Evolutionary conservation across 75 land plant genomes (phyloP).

Genomic region (Cupressus sempervirens): DNA sequence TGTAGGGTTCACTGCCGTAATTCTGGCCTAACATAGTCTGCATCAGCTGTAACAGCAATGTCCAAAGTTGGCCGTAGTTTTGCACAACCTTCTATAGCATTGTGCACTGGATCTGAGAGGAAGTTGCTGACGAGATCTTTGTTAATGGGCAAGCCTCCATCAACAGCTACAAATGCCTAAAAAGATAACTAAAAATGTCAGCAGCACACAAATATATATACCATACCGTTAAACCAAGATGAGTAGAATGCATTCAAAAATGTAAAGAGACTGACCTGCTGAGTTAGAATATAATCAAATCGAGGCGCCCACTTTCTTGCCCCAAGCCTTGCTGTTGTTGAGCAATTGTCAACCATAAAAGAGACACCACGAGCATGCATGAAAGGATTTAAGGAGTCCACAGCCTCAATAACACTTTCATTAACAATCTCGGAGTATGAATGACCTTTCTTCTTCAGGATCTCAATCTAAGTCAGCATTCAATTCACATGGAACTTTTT

Average conservation of each 20-base stretch:
- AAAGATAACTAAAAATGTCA: not conserved
- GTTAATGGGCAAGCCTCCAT: conserved; percentile 57
- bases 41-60: conserved; percentile 84
- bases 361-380: conserved; percentile 98
- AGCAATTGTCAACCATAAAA: conserved; percentile 98
- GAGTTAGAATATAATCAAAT: conserved; percentile 90
- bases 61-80: conserved; percentile 86
- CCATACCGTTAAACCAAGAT: not conserved
- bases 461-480: conserved; percentile 59
- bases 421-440: conserved; percentile 95
- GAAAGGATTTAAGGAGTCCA: conserved; percentile 94
- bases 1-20: conserved; percentile 48
- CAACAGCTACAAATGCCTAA: conserved; percentile 84
- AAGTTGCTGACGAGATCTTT: conserved; percentile 83
- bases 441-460: conserved; percentile 95
- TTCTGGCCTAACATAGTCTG: conserved; percentile 92
- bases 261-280: conserved; percentile 41
- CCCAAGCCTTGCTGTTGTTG: conserved; percentile 91
- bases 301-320: conserved; percentile 98
- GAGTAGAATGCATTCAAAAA: not conserved
- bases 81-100: conserved; percentile 80
- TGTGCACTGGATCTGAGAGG: conserved; percentile 79
- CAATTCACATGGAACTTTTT: not conserved
- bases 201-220: conserved; percentile 3
- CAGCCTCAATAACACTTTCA: conserved; percentile 93